phyloP scores from a whole-genome alignment of 768 basidiomycete genomes.

The Tulasnella sp. region DNA sequence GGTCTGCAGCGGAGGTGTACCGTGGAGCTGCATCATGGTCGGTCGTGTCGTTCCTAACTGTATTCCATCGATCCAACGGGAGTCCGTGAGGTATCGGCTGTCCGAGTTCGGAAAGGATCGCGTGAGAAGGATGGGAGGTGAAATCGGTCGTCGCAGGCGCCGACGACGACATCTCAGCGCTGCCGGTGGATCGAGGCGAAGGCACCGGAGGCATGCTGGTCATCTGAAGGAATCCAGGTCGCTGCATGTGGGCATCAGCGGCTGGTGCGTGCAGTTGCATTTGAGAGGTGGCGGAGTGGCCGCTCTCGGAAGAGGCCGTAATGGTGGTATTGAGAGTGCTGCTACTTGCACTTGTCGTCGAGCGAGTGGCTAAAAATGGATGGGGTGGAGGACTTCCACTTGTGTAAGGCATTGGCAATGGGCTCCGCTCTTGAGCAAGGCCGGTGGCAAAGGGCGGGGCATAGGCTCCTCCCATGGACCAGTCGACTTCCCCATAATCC shows the following conservation, averaged over 20 bases:
- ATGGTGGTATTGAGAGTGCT: constrained; percentile 5
- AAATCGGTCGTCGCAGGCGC: constrained; percentile 24
- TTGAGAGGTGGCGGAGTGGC: neutral
- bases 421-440: neutral
- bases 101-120: neutral
- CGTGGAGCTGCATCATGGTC: neutral
- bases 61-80: constrained; percentile 12
- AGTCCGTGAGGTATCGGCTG: constrained; percentile 9
- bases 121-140: constrained; percentile 19
- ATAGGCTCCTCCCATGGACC: neutral
- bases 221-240: constrained; percentile 13
- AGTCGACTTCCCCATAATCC: neutral
- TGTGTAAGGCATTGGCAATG: neutral
- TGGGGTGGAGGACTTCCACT: neutral
- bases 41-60: neutral
- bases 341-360: constrained; percentile 4
- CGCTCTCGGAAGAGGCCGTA: constrained; percentile 17
- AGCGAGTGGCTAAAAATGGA: neutral
- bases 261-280: neutral
- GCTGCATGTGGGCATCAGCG: neutral
- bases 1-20: constrained; percentile 22
- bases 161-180: neutral
- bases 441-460: neutral
- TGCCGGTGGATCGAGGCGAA: neutral
- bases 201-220: neutral